Evolutionary conservation across 306 rosid species (phyloP).

Genomic region (Cucumis melo): DNA sequence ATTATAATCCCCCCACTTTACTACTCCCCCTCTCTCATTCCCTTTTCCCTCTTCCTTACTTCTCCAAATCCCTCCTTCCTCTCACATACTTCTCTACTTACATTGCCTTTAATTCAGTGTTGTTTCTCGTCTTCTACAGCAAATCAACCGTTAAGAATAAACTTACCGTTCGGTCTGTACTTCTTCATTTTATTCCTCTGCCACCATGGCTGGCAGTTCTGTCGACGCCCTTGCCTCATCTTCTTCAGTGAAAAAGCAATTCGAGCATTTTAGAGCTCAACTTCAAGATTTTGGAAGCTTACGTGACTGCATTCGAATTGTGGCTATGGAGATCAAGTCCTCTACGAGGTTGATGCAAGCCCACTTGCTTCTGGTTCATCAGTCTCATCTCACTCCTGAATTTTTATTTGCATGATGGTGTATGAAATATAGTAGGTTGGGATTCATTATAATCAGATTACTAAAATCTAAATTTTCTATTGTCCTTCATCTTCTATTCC

Average conservation of each 20-base stretch:
- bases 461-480: neutral
- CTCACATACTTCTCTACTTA: neutral
- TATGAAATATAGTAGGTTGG: neutral
- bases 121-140: neutral
- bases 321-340: constrained; percentile 73
- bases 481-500: neutral
- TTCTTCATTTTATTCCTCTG: constrained; percentile 12
- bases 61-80: too few species aligned
- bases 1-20: too few species aligned
- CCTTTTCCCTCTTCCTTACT: too few species aligned
- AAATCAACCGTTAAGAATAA: constrained; percentile 11
- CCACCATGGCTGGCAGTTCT: constrained; percentile 40
- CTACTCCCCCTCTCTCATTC: too few species aligned
- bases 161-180: constrained; percentile 11
- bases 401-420: neutral
- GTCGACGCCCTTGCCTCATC: constrained; percentile 16
- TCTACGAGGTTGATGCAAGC: constrained; percentile 55
- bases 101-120: neutral
- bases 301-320: constrained; percentile 64
- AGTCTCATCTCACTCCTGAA: constrained; percentile 54
- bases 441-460: neutral
- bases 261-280: constrained; percentile 50
- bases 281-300: constrained; percentile 54
- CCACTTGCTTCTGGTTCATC: constrained; percentile 74
- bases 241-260: constrained; percentile 53